Base-by-base conservation (phyloP, 495 filamentous ascomycete species). In the Talaromyces stipitatus region DNA sequence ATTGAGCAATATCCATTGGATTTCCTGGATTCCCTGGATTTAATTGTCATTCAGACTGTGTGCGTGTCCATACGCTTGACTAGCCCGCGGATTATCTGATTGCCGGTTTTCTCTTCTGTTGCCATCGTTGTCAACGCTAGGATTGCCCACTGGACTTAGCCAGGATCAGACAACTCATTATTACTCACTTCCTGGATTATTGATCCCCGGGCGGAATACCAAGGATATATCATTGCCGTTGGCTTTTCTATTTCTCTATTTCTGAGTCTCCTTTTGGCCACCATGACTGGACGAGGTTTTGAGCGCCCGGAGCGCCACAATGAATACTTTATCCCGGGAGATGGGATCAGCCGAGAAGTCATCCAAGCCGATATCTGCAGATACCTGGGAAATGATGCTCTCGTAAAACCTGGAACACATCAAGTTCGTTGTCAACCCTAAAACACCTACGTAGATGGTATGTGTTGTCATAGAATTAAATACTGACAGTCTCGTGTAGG, bases 321-420 rank as follows among this genome's bases (percentile, higher is more conserved):
- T 71, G 85, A 89, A 75, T 92, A 90, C 69, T 96, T 95, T 70
- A 84, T 92, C 55, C 86, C 87, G 23, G 89, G 88, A 61, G 88
- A 94, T 62, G 90, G 91, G 64, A 96, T 96, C 70, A 87, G 89
- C 71, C 83, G 91, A 59, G 89, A 96, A 71, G 91, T 96, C 65
- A 94, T 96, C 72, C 89, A 90, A 66, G 88, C 91, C 68, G 91
- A 96, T 74, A 92, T 96, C 59, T 95, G 91, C 78, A 87, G 90
- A 69, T 96, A 94, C 68, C 83, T 96, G 58, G 91, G 91, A 62
- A 89, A 89, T 66, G 91, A 96, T 80, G 91, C 91, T 29, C 82
- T 91, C 62, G 90, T 94, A 62, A 85, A 88, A 69, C 91, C 91
- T 58, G 90, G 89, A 69, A 82, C 76, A 59, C 89, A 91, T 72